Conservation (phyloP, 345 rosid species). For the Hevea brasiliensis region DNA sequence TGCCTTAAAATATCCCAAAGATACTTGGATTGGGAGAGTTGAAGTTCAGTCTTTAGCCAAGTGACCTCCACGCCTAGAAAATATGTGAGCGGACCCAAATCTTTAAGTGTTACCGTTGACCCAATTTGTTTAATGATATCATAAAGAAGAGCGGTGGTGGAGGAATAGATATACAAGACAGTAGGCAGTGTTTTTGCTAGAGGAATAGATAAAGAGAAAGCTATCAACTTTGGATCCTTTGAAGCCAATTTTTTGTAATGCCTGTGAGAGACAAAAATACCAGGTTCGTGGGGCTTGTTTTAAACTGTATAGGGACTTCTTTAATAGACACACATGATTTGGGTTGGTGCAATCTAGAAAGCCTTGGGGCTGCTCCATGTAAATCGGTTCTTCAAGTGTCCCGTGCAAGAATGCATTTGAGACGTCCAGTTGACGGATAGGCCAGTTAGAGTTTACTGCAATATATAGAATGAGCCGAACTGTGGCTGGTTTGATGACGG, state of each 20-base stretch:
- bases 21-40: too few species aligned
- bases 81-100: too few species aligned
- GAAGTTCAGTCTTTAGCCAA: too few species aligned
- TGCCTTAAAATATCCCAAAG: too few species aligned
- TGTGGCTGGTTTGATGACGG: background rate
- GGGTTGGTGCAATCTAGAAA: background rate
- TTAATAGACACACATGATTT: background rate
- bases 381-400: background rate
- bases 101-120: too few species aligned
- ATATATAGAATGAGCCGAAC: background rate
- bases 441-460: background rate
- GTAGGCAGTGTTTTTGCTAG: too few species aligned
- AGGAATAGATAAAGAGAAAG: too few species aligned
- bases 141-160: too few species aligned
- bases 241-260: background rate
- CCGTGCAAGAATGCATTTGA: slow-evolving; percentile 2
- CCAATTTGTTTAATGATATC: too few species aligned
- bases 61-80: too few species aligned
- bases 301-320: background rate
- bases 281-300: slow-evolving; percentile 8
- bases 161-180: too few species aligned
- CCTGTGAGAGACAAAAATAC: background rate
- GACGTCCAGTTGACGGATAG: background rate
- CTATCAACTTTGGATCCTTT: background rate
- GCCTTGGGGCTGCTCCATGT: slow-evolving; percentile 3